phyloP scores from a whole-genome alignment of 352 stramenopile species.

The Globisporangium cederbergense region DNA sequence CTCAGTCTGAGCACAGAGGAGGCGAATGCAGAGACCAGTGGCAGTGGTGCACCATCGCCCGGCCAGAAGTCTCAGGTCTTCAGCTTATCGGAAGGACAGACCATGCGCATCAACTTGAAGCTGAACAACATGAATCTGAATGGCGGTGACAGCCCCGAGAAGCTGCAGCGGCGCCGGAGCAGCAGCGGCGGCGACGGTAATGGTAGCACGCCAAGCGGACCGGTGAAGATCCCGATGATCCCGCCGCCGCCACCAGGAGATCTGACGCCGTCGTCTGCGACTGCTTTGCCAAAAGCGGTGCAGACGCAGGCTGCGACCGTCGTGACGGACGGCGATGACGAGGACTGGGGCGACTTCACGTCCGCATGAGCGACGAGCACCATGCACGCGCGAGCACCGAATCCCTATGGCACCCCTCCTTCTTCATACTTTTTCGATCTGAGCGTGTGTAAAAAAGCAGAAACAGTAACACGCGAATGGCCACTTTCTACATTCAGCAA shows the following conservation, averaged over 20 bases:
- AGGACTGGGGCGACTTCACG: conserved; percentile 84
- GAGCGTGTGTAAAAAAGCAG: conserved; percentile 1
- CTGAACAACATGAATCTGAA: conserved; percentile 22
- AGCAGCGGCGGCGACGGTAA: conserved; percentile 25
- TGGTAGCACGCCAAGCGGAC: conserved; percentile 19
- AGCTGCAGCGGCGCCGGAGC: conserved; percentile 23
- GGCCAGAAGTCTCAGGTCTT: conserved; percentile 42
- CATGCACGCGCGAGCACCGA: no score
- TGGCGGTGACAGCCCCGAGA: conserved; percentile 24
- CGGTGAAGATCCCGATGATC: conserved; percentile 50
- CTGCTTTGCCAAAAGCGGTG: conserved; percentile 27
- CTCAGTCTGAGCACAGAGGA: conserved; percentile 8
- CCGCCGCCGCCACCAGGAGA: conserved; percentile 51
- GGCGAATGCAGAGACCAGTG: background rate
- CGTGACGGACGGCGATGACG: conserved; percentile 40
- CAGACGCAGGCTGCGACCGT: conserved; percentile 32
- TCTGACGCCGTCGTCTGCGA: conserved; percentile 21
- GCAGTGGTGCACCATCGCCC: conserved; percentile 11
- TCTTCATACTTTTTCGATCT: background rate
- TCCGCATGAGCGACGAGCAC: conserved; percentile 36
- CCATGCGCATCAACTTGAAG: conserved; percentile 80
- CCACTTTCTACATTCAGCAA: background rate
- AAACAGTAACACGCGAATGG: conserved; percentile 1
- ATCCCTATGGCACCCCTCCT: no score
- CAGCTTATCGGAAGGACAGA: conserved; percentile 65